Evolutionary conservation across 495 filamentous ascomycete genomes (phyloP).

Genomic region (Hypoxylon intermedium): DNA sequence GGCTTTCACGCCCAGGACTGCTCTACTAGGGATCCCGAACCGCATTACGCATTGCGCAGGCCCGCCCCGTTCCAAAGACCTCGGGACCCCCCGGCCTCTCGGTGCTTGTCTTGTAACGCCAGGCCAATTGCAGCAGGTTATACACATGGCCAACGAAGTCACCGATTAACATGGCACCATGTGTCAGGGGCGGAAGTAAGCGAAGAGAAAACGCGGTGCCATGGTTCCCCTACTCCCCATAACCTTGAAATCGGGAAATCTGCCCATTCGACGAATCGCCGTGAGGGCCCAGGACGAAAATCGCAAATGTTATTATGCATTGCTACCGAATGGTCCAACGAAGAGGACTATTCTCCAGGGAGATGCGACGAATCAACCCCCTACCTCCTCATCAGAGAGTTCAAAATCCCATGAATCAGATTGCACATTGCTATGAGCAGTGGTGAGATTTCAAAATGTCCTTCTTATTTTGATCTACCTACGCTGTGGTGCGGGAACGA

Average conservation of each 20-base stretch:
- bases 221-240: conserved; percentile 9
- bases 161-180: conserved; percentile 22
- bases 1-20: conserved; percentile 15
- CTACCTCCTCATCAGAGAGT: background rate
- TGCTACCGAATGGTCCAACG: background rate
- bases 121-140: conserved; percentile 21
- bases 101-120: conserved; percentile 21
- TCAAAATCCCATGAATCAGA: background rate
- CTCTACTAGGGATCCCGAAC: conserved; percentile 36
- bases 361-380: background rate
- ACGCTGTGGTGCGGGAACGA: conserved; percentile 19
- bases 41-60: conserved; percentile 21
- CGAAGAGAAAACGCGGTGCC: conserved; percentile 16
- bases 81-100: conserved; percentile 13
- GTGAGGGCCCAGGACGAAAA: background rate
- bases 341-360: background rate
- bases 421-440: background rate
- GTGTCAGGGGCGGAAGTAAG: conserved; percentile 30
- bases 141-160: conserved; percentile 1
- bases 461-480: background rate
- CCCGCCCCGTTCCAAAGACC: conserved; percentile 14
- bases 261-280: conserved; percentile 18
- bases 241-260: conserved; percentile 24
- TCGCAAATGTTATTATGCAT: background rate
- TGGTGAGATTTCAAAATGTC: conserved; percentile 1